These are phyloP conservation scores for Schoenoplectus triqueter DNA, from an alignment of 202 grass and related monocot genomes.

Conservation along the genomic window DNA sequence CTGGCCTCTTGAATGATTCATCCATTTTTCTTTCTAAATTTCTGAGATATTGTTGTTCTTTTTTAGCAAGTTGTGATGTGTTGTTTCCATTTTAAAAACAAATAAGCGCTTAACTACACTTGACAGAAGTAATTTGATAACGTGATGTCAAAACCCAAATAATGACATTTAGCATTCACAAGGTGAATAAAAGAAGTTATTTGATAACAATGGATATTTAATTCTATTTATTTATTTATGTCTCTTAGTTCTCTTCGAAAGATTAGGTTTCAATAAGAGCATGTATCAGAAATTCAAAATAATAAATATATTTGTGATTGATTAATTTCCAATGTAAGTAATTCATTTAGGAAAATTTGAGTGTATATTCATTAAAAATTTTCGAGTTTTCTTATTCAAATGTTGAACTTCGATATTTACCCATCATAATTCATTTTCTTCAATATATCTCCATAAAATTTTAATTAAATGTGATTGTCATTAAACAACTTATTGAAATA, in stretches of 20 bases:
- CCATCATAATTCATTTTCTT: too few species aligned
- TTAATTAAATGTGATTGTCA: neutral
- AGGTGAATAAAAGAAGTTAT: too few species aligned
- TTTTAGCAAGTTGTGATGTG: neutral
- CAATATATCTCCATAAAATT: neutral
- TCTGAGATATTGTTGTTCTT: neutral
- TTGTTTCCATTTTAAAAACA: neutral
- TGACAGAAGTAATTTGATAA: too few species aligned
- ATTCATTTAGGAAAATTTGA: neutral
- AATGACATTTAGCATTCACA: too few species aligned
- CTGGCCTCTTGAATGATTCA: slow-evolving; percentile 73
- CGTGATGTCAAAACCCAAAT: too few species aligned
- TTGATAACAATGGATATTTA: neutral
- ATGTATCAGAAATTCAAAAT: too few species aligned
- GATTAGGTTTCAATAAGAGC: too few species aligned
- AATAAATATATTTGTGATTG: neutral
- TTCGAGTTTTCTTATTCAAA: neutral
- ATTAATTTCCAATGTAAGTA: neutral
- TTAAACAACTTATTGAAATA: too few species aligned
- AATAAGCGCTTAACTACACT: too few species aligned
- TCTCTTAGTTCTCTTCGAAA: too few species aligned
- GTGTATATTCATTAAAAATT: neutral
- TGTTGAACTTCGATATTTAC: neutral
- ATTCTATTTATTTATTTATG: neutral
- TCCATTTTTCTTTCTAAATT: slow-evolving; percentile 44